These are phyloP conservation scores for Rhytidiadelphus loreus DNA, from an alignment of 225 moss, liverwort and hornwort genomes.

Conservation along the genomic window DNA sequence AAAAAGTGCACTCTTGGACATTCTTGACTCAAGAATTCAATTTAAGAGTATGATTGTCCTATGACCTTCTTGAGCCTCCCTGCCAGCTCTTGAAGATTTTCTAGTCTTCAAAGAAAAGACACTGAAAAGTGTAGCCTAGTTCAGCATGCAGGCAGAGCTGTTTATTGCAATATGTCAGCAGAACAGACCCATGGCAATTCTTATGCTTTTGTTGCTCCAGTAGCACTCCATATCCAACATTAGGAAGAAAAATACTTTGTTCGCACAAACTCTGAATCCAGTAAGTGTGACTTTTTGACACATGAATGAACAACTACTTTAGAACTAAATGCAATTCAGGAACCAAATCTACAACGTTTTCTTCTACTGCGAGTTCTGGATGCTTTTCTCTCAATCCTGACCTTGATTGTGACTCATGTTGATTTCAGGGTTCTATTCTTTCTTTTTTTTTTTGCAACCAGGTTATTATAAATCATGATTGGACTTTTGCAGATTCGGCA, in stretches of 20 bases:
- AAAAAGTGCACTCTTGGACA: neutral
- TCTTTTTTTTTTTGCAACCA: neutral
- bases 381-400: neutral
- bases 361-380: neutral
- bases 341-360: neutral
- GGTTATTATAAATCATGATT: neutral
- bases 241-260: neutral
- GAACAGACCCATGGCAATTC: neutral
- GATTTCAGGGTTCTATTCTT: neutral
- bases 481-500: constrained; percentile 49
- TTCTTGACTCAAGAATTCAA: neutral
- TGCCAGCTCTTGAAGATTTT: neutral
- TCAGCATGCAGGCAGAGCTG: neutral
- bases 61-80: neutral
- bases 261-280: neutral
- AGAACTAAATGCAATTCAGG: neutral
- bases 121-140: neutral
- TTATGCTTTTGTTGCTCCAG: neutral
- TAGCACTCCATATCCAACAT: neutral
- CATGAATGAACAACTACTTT: neutral
- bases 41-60: no score
- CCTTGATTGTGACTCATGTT: no score
- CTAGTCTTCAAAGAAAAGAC: no score
- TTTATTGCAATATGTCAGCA: neutral
- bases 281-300: neutral